These are phyloP conservation scores for Gryganskiella cystojenkinii DNA, from an alignment of 192 early-diverging fungal species.

Conservation along the genomic window DNA sequence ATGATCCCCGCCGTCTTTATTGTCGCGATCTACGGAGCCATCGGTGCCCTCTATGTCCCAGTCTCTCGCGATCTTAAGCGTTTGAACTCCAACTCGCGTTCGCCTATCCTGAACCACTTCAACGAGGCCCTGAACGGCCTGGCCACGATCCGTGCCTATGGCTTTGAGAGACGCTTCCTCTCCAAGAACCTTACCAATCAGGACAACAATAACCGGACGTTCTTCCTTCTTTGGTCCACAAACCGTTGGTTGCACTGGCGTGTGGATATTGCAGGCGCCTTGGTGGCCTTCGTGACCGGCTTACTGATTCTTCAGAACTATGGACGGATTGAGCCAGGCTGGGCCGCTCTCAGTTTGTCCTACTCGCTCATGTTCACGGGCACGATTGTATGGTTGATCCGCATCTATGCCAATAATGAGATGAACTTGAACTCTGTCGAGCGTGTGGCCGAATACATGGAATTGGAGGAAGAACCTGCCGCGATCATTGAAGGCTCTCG, in stretches of 20 bases:
- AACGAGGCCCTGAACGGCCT: constrained; percentile 83
- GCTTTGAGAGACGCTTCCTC: constrained; percentile 74
- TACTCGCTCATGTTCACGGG: constrained; percentile 90
- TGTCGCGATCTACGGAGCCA: constrained; percentile 63
- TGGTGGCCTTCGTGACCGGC: constrained; percentile 79
- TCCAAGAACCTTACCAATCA: constrained; percentile 66
- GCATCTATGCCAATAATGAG: constrained; percentile 85
- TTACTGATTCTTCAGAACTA: constrained; percentile 66
- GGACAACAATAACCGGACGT: constrained; percentile 88
- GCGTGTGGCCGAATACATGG: constrained; percentile 85
- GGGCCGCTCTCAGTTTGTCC: constrained; percentile 87
- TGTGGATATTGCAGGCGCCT: constrained; percentile 80
- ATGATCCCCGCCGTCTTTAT: constrained; percentile 72
- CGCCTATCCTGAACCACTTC: constrained; percentile 85
- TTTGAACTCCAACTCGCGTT: constrained; percentile 79
- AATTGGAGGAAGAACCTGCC: constrained; percentile 83
- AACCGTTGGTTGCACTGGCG: constrained; percentile 92
- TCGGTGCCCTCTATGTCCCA: constrained; percentile 79
- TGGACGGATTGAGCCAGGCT: constrained; percentile 77
- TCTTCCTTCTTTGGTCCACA: constrained; percentile 85
- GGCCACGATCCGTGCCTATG: constrained; percentile 88
- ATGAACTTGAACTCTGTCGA: constrained; percentile 91
- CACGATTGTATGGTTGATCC: constrained; percentile 84
- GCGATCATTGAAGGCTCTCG: constrained; percentile 60
- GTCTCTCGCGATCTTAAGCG: constrained; percentile 92